phyloP scores from a whole-genome alignment of 2,329 filamentous ascomycete genomes.

The Neocatenulostroma microsporum region DNA sequence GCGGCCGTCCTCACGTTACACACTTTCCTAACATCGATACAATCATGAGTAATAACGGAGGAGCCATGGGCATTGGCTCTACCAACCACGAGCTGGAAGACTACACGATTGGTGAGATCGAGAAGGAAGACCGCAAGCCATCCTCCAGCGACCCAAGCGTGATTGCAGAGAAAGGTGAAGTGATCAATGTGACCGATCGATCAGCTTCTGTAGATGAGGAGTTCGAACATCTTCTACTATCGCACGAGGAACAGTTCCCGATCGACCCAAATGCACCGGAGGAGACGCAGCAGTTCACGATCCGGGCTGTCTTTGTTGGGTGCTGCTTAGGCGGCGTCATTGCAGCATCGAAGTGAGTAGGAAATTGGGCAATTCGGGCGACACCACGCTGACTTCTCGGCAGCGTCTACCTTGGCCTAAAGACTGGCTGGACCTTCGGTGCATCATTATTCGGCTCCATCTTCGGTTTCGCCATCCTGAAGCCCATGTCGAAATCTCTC shows the following conservation, averaged over 20 bases:
- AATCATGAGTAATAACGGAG: conserved; percentile 2
- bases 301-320: conserved; percentile 49
- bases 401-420: conserved; percentile 52
- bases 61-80: conserved; percentile 6
- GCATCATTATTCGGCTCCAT: conserved; percentile 39
- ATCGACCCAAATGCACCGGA: conserved; percentile 8
- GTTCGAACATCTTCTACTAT: conserved; percentile 2
- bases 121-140: conserved; percentile 8
- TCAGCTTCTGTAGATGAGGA: conserved; percentile 3
- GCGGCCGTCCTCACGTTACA: neutral
- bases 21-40: neutral
- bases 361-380: too few species aligned
- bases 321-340: conserved; percentile 50
- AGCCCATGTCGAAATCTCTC: conserved; percentile 18
- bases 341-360: conserved; percentile 32
- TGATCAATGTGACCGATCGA: neutral
- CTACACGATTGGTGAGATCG: conserved; percentile 8
- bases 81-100: conserved; percentile 2
- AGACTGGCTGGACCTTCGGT: conserved; percentile 33
- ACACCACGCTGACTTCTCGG: conserved; percentile 28
- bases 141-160: conserved; percentile 8
- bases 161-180: conserved; percentile 9
- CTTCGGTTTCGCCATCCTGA: conserved; percentile 46
- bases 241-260: conserved; percentile 11
- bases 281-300: conserved; percentile 34